Evolutionary conservation across 768 basidiomycete species (phyloP).

Genomic region (Galerina marginata): DNA sequence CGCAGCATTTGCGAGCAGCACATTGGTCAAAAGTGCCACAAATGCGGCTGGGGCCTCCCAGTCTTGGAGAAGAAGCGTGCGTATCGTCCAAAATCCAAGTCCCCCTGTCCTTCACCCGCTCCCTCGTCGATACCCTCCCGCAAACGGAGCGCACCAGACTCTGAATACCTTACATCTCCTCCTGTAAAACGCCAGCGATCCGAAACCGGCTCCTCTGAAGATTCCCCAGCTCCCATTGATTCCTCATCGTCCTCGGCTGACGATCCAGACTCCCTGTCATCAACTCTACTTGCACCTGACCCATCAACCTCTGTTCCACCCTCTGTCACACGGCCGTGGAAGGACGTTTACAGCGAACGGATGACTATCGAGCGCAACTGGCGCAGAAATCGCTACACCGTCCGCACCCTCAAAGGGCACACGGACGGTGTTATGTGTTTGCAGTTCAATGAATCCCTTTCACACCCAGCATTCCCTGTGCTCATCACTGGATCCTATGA

Average conservation of each 20-base stretch:
- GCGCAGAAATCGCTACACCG: constrained; percentile 89
- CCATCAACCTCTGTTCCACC: constrained; percentile 31
- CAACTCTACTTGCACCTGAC: constrained; percentile 36
- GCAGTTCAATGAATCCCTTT: constrained; percentile 87
- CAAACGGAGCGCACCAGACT: constrained; percentile 39
- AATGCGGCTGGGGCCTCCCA: constrained; percentile 98
- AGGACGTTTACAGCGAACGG: constrained; percentile 97
- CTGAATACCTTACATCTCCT: constrained; percentile 29
- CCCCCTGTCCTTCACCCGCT: constrained; percentile 39
- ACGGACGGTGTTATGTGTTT: constrained; percentile 97
- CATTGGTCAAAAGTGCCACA: constrained; percentile 94
- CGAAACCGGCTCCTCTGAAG: constrained; percentile 23
- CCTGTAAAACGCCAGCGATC: constrained; percentile 61
- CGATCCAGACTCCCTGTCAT: constrained; percentile 23
- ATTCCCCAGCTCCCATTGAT: not conserved
- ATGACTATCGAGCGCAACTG: constrained; percentile 96
- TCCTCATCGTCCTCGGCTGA: constrained; percentile 2
- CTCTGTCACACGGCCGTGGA: constrained; percentile 89
- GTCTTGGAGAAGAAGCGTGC: constrained; percentile 78
- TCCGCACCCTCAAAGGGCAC: constrained; percentile 89
- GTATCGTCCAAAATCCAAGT: constrained; percentile 42
- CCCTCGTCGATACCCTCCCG: constrained; percentile 23
- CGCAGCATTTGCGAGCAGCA: constrained; percentile 97
- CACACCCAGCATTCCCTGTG: constrained; percentile 86
- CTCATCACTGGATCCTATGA: constrained; percentile 99